Base-by-base conservation (phyloP, 2,329 filamentous ascomycete species). In the Calonectria ilicicola region DNA sequence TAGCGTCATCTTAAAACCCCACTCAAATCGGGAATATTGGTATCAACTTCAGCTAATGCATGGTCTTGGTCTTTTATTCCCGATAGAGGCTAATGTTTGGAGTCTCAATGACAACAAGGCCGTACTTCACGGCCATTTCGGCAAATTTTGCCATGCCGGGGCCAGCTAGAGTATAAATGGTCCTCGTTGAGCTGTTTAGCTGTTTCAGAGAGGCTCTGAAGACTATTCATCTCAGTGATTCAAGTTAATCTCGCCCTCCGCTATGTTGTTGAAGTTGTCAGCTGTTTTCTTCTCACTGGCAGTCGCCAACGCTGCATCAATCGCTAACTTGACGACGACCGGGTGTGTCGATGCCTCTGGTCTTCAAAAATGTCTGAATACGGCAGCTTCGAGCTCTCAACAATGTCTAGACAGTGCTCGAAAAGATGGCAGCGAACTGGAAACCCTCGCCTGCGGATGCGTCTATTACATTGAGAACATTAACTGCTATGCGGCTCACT, bases 401-500 rank as follows among this genome's bases (percentile, higher is more conserved):
- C 64, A 64, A 8, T 78, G 76, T 40, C 60, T 78, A 2, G 71
- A 70, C 19, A 66, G 72, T 3, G 72, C 77, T 2, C 65, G 72
- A 0, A 72, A 70, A 38, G 75, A 77, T 67, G 67, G 66, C 19
- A 75, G 65, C 44, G 70, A 79, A 27, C 14, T 66, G n/a, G 74
- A 74, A 46, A 32, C 70, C 21, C 40, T 75, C 19, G 76, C 70
- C 8, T 81, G 80, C 35, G 76, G 75, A 1, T 82, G 80, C 62
- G 68, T 70, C 12, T 70, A 77, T 69, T 79, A 80, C 56, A 72
- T 74, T 35, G 70, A 76, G 27, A 79, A 76, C 49, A 75, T 82
- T 70, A 83, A 84, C 67, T 84, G 83, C 78, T 84, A 84, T 78
- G 80, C 82, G 2, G 74, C 81, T 29, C 76, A 77, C 26, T 85